Conservation (phyloP, 176 grass and related monocot genomes). For the Lolium perenne region DNA sequence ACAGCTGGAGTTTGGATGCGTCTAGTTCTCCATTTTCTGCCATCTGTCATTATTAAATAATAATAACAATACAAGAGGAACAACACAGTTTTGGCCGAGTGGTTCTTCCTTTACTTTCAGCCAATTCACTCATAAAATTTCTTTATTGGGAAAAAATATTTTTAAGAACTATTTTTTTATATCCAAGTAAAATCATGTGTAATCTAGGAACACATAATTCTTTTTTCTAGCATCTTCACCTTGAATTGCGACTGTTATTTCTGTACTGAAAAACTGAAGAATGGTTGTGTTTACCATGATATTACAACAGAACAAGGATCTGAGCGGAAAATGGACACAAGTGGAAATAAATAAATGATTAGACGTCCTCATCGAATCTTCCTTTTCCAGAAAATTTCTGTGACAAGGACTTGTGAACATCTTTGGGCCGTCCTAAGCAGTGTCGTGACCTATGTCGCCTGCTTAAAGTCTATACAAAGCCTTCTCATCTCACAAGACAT, state of each 20-base stretch:
- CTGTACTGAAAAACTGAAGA: neutral
- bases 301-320: conserved; percentile 4
- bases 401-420: neutral
- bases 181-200: neutral
- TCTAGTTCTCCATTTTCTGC: too few relatives aligned
- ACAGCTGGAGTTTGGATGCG: too few relatives aligned
- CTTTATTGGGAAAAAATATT: too few relatives aligned
- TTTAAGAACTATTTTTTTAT: too few relatives aligned
- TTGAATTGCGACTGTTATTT: neutral
- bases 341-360: conserved; percentile 2
- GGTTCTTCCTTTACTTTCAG: too few relatives aligned
- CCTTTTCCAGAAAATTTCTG: neutral
- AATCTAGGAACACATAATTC: neutral
- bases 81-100: too few relatives aligned
- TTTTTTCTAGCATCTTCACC: too few relatives aligned
- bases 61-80: too few relatives aligned
- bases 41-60: too few relatives aligned
- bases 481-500: conserved; percentile 26
- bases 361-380: neutral
- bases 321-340: conserved; percentile 12
- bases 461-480: neutral
- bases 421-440: too few relatives aligned
- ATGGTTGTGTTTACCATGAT: neutral
- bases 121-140: too few relatives aligned
- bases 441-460: too few relatives aligned